Evolutionary conservation across 1,139 yeast species (phyloP).

Genomic region (Zygosaccharomyces sapae): DNA sequence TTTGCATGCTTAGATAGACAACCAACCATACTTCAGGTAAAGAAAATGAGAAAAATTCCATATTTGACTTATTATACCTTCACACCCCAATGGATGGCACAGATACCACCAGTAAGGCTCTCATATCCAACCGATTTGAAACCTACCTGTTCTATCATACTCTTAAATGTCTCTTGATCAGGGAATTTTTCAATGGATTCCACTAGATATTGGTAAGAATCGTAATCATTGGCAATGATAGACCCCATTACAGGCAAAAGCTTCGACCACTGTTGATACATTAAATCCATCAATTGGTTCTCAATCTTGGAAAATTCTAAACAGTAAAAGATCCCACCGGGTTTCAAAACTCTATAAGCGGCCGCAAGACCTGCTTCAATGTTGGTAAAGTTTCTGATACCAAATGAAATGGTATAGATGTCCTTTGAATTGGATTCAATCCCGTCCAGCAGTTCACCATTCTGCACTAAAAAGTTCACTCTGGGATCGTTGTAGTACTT

Average conservation of each 20-base stretch:
- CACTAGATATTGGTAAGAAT: conserved; percentile 90
- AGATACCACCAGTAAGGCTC: conserved; percentile 92
- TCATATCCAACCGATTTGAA: conserved; percentile 92
- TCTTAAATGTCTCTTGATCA: conserved; percentile 81
- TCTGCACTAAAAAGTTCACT: conserved; percentile 78
- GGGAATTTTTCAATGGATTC: conserved; percentile 93
- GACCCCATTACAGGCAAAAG: conserved; percentile 93
- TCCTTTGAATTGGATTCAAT: conserved; percentile 88
- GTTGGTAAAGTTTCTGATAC: conserved; percentile 93
- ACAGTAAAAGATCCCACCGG: conserved; percentile 99
- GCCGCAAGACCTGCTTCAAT: conserved; percentile 90
- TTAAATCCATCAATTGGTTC: conserved; percentile 65
- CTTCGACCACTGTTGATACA: conserved; percentile 85
- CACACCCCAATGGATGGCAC: conserved; percentile 94
- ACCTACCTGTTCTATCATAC: conserved; percentile 93
- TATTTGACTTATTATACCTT: conserved; percentile 46
- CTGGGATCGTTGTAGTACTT: conserved; percentile 53
- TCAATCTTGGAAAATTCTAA: conserved; percentile 91
- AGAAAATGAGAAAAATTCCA: neutral
- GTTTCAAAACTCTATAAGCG: conserved; percentile 90
- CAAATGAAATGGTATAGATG: conserved; percentile 93
- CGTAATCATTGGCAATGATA: conserved; percentile 88
- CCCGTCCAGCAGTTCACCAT: conserved; percentile 83
- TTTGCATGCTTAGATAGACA: neutral
- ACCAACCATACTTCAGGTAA: neutral